Evolutionary conservation across 2,329 filamentous ascomycete genomes (phyloP).

Genomic region (Pseudogymnoascus sp.): DNA sequence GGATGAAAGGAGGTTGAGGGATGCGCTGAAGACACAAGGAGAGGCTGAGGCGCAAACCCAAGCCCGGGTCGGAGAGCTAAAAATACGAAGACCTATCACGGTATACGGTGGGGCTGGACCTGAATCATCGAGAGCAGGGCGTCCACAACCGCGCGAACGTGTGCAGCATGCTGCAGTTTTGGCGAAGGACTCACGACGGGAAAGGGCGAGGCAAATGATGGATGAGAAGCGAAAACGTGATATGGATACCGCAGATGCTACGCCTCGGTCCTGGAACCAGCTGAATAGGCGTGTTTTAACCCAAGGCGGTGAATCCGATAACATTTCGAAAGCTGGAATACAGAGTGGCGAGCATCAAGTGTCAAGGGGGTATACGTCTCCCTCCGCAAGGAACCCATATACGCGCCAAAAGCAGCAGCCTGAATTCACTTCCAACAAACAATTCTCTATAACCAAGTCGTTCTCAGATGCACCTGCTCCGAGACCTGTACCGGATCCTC

Average conservation of each 20-base stretch:
- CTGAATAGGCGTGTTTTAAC: neutral
- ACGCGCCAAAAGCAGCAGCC: neutral
- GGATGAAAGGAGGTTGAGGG: neutral
- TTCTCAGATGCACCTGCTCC: neutral
- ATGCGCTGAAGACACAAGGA: conserved; percentile 17
- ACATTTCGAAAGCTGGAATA: neutral
- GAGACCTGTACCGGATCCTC: neutral
- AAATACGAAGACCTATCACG: conserved; percentile 13
- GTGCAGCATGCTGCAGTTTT: neutral
- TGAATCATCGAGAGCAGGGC: conserved; percentile 20
- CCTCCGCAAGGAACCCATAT: neutral
- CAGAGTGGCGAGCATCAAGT: neutral
- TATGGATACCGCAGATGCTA: neutral
- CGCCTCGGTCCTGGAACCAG: neutral
- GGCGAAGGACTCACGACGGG: neutral
- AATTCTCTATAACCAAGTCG: neutral
- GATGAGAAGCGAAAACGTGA: neutral
- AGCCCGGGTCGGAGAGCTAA: conserved; percentile 9
- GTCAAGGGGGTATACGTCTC: conserved; percentile 1
- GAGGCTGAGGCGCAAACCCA: conserved; percentile 8
- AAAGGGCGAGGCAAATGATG: neutral
- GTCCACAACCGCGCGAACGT: conserved; percentile 10
- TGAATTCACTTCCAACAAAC: neutral
- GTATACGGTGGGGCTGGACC: conserved; percentile 20
- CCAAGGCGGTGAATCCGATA: neutral